Base-by-base conservation (phyloP, 495 filamentous ascomycete genomes). In the Penicillium samsonianum region DNA sequence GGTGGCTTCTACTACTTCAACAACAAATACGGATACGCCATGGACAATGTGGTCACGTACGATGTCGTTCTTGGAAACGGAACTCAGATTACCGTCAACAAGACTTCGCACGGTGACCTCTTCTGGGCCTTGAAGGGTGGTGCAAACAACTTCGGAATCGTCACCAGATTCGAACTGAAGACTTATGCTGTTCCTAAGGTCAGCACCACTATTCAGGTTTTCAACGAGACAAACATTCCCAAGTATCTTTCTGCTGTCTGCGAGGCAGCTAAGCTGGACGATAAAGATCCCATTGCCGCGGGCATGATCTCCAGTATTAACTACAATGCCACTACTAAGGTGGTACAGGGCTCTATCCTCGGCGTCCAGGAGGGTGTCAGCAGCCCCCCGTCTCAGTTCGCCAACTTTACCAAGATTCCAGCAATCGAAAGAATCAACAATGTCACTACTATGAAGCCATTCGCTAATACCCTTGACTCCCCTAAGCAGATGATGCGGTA, bases 161-260 rank as follows among this genome's bases (percentile, higher is more conserved):
- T 85, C 12, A 82, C 79, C 0, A 69, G 68, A 14, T 82, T 80
- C 41, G 67, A 73, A 6, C 62, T 83, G 12, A 59, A 71, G 20
- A 82, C 79, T 0, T 79, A 78, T 50, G 48, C 28, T 16, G 57
- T 81, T 44, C 70, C 76, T 0, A 71, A 76, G 26, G 42, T 72
- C 23, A 72, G 62, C 58, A 69, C 64, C 5, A 72, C 66, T 5
- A 69, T 73, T 20, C 65, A 74, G 2, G 64, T 67, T n/a, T 75
- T 70, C 19, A 55, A 68, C 5, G 60, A 84, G 58, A 56, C 38
- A 2, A 37, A 43, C 1, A 56, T 72, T 2, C 51, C 61, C 4
- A 45, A 54, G 0, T 69, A 60, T 26, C 35, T 71, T 4, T 38
- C 58, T 17, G 68, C 68, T 5, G 51, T 63, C 14, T 60, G 55